Evolutionary conservation across 2,329 filamentous ascomycete species (phyloP), one percentile per base, ranked within the genome.

Genomic region (Ceratocystis destructans): DNA sequence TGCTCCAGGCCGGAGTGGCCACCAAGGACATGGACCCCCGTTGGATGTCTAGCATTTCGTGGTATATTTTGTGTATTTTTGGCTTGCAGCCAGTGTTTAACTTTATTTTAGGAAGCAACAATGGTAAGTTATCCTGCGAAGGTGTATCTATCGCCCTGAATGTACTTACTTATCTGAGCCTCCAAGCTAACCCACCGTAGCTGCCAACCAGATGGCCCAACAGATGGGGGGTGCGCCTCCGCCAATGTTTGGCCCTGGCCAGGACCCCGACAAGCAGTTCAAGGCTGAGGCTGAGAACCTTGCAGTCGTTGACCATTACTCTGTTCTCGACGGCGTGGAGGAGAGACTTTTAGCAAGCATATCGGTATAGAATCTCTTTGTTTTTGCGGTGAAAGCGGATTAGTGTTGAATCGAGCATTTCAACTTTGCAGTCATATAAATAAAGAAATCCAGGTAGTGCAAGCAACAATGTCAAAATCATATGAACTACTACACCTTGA

Each of bases 31-130:
- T 99, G 79, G 95, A 99, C 74, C 94, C 96, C 10, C 84, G 93
- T 76, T 99, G 94, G 94, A 96, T 99, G 77, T 96, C 92, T 0
- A 96, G 91, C 76, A 86, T 99, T 76, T 96, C 91, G 68, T 99
- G 94, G 92, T 99, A 99, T 79, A 97, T 99, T 74, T 79, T 99
- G 70, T 97, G 95, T 73, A 86, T 99, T 70, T 97, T 99, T 74
- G 94, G 95, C 61, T 80, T 99, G 67, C 93, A 97, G 76, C 90
- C 93, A 65, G 92, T 99, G 67, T 99, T 99, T 76, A 96, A 94
- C 73, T 97, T 96, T 75, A 87, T 99, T 62, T 82, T 99, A 15
- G 94, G 94, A 7, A 96, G 88, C 75, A 95, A 99, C 73, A 97
- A 97, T 76, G 87, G 92, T 96, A 80, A 75, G 86, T 41, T 41